phyloP scores from a whole-genome alignment of 352 stramenopile genomes.

The Phytophthora constricta region DNA sequence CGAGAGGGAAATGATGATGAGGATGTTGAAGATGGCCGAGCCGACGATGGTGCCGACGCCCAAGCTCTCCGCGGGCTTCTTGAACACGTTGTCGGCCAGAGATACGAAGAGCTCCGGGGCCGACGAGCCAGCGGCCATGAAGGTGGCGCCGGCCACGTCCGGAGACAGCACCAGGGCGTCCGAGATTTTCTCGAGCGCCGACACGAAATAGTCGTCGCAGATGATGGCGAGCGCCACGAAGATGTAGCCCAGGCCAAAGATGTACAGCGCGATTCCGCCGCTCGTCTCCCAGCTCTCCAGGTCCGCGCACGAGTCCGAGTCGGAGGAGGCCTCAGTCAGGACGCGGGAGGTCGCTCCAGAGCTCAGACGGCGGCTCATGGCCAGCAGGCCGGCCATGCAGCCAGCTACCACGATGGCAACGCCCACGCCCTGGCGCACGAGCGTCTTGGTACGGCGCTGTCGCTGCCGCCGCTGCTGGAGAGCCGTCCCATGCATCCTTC shows the following conservation, averaged over 20 bases:
- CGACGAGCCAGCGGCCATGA: constrained; percentile 85
- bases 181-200: constrained; percentile 78
- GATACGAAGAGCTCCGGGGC: constrained; percentile 86
- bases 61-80: constrained; percentile 65
- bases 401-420: constrained; percentile 26
- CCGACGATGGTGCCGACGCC: constrained; percentile 87
- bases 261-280: constrained; percentile 68
- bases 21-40: constrained; percentile 89
- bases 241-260: constrained; percentile 69
- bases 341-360: background rate
- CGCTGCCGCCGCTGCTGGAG: constrained; percentile 7
- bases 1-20: constrained; percentile 88
- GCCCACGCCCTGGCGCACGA: constrained; percentile 32
- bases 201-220: constrained; percentile 90
- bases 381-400: constrained; percentile 25
- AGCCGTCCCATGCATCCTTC: background rate
- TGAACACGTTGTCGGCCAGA: constrained; percentile 80
- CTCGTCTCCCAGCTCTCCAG: constrained; percentile 58
- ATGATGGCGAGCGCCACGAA: constrained; percentile 91
- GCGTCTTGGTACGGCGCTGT: constrained; percentile 12
- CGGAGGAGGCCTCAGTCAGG: constrained; percentile 23
- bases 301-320: constrained; percentile 42
- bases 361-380: constrained; percentile 17
- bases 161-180: constrained; percentile 65
- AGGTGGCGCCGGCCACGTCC: constrained; percentile 83